Evolutionary conservation across 257 asterid species (phyloP), one percentile per base, ranked within the genome.

Genomic region (Plantago elongata): DNA sequence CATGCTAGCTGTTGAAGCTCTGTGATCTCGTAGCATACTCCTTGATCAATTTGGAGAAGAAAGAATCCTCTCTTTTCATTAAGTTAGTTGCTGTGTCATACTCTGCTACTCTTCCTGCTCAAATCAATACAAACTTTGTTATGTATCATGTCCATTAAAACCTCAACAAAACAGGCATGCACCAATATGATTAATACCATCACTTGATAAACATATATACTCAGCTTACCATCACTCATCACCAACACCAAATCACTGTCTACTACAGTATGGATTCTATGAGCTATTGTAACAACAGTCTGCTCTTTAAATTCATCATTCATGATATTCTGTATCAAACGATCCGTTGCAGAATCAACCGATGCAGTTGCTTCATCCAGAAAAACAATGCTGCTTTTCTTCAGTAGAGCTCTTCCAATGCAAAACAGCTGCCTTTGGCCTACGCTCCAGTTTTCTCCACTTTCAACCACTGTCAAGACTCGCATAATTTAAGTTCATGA

Each of bases 341-440:
- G 95, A 45, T 92, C 99, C 5, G 99, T 92, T 46, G 97, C 91
- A 16, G 99, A 87, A 78, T 92, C 99, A 13, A 92, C 85, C 0
- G 97, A 92, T 58, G 99, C 95, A 2, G 97, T 92, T 69, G 99
- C 97, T 83, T 89, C 99, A 56, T 92, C 99, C 16, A 89, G 84
- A 55, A 92, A 81, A 18, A 92, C 95, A 70, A 92, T 77, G 71
- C 77, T 78, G 83, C 95, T 89, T 74, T 80, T 89, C 87, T 87
- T 89, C 13, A 86, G 82, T 64, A 92, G 71, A 63, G 97, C 96
- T 75, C 96, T 80, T 61, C 97, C 99, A 0, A 92, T 90, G 69
- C 99, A 92, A 60, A 86, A 86, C 37, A 92, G 77, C 70, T 89
- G 99, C 72, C 97, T 78, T 62, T 92, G 99, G 9, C 99, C 99